phyloP scores from a whole-genome alignment of 1,284 basidiomycete genomes.

The Irpex sp. region DNA sequence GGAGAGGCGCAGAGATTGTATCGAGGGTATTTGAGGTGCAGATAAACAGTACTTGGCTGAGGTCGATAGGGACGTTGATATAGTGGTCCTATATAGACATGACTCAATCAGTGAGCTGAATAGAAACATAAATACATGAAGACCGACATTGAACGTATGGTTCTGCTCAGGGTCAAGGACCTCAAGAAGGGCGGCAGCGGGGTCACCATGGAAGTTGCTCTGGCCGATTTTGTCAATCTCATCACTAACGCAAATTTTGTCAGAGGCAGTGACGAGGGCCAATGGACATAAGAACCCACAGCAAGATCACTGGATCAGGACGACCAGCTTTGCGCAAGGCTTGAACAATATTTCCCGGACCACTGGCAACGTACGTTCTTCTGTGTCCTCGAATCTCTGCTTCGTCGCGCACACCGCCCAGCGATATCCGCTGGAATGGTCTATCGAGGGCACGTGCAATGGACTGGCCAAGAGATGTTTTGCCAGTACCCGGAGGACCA shows the following conservation, averaged over 20 bases:
- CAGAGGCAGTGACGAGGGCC: conserved; percentile 10
- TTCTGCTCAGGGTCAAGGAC: conserved; percentile 94
- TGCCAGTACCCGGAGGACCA: conserved; percentile 82
- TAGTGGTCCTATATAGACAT: conserved; percentile 71
- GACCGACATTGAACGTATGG: conserved; percentile 70
- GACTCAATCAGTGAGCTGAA: neutral
- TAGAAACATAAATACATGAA: neutral
- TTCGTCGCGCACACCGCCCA: conserved; percentile 89
- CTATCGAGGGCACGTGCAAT: conserved; percentile 79
- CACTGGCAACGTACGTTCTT: conserved; percentile 87
- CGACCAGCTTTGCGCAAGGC: conserved; percentile 85
- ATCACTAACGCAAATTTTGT: conserved; percentile 43
- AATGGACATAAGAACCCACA: conserved; percentile 44
- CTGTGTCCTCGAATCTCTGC: conserved; percentile 89
- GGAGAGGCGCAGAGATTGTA: conserved; percentile 81
- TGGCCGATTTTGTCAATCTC: conserved; percentile 89
- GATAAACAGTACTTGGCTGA: conserved; percentile 86
- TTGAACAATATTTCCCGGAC: conserved; percentile 85
- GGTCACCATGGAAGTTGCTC: conserved; percentile 87
- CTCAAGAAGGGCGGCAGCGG: conserved; percentile 82
- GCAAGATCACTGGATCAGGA: conserved; percentile 73
- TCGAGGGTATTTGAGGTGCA: conserved; percentile 87
- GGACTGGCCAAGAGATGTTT: conserved; percentile 84
- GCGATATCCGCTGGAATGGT: conserved; percentile 90
- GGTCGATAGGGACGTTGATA: conserved; percentile 85